A percentile compares a stretch with the other conserved stretches of the same genome.
Conservation (phyloP, 345 rosid genomes). For the Durio zibethinus region DNA sequence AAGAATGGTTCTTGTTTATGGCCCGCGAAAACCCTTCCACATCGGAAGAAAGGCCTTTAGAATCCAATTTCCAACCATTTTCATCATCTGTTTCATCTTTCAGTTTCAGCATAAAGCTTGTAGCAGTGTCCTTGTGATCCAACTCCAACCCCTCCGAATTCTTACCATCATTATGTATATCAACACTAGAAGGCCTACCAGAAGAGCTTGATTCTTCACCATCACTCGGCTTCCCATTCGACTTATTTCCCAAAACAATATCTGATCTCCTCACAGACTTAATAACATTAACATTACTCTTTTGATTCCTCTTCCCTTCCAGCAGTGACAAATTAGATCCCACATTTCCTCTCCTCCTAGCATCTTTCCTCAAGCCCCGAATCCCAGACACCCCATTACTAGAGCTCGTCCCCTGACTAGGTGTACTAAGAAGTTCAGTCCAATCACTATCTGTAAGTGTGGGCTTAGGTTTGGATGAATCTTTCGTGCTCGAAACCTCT, state of each 20-base stretch:
- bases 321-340: slow-evolving; percentile 29
- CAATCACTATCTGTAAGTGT: slow-evolving; percentile 77
- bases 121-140: slow-evolving; percentile 25
- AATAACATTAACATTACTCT: slow-evolving; percentile 26
- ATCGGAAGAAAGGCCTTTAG: slow-evolving; percentile 19
- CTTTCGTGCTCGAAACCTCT: slow-evolving; percentile 26
- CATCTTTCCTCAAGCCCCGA: slow-evolving; percentile 50
- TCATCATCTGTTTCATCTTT: slow-evolving; percentile 30
- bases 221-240: slow-evolving; percentile 50
- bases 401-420: slow-evolving; percentile 33
- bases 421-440: slow-evolving; percentile 73
- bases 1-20: slow-evolving; percentile 22
- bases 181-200: slow-evolving; percentile 43
- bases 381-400: slow-evolving; percentile 38
- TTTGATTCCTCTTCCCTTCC: slow-evolving; percentile 52
- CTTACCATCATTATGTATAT: slow-evolving; percentile 37
- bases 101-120: slow-evolving; percentile 14
- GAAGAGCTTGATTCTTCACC: slow-evolving; percentile 53
- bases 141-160: slow-evolving; percentile 18
- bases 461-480: slow-evolving; percentile 35
- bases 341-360: slow-evolving; percentile 38
- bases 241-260: slow-evolving; percentile 22
- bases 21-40: slow-evolving; percentile 27
- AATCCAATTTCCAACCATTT: slow-evolving; percentile 28
- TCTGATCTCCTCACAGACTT: slow-evolving; percentile 32